Evolutionary conservation across 2,329 filamentous ascomycete species (phyloP).

Genomic region (Xylaria sp.): DNA sequence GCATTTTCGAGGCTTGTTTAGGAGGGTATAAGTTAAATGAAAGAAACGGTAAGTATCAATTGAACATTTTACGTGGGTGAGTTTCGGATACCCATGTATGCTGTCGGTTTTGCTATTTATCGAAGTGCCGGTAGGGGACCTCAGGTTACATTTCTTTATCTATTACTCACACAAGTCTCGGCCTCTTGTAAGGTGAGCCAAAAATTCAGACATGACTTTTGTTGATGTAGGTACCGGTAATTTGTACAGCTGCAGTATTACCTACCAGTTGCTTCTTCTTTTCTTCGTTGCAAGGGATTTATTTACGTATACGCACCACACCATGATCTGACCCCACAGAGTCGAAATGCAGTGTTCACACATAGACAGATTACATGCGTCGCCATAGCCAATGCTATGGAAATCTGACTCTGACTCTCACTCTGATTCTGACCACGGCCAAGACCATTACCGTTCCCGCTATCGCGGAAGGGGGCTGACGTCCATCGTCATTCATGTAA

Average conservation of each 20-base stretch:
- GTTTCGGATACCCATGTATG: constrained; percentile 7
- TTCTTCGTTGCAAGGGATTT: not conserved
- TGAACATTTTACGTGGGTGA: not conserved
- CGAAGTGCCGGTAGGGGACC: not conserved
- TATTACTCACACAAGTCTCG: constrained; percentile 17
- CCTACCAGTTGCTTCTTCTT: not conserved
- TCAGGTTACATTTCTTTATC: constrained; percentile 1
- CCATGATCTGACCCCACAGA: constrained; percentile 19
- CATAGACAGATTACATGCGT: constrained; percentile 5
- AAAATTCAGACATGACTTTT: not conserved
- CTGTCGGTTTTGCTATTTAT: constrained; percentile 5
- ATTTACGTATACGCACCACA: not conserved
- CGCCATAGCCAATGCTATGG: constrained; percentile 1
- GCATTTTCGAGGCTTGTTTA: constrained; percentile 2
- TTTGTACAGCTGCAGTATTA: constrained; percentile 7
- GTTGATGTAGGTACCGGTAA: not conserved
- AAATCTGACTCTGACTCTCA: too few species aligned
- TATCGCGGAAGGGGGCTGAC: constrained; percentile 18
- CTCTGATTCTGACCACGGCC: not conserved
- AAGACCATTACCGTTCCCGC: not conserved
- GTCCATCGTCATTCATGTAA: constrained; percentile 31
- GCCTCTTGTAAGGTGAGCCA: constrained; percentile 1
- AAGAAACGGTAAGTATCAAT: not conserved
- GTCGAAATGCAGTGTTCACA: not conserved
- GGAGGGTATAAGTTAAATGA: constrained; percentile 4